Conservation (phyloP, 2,329 filamentous ascomycete species). For the Aphanocladium album region DNA sequence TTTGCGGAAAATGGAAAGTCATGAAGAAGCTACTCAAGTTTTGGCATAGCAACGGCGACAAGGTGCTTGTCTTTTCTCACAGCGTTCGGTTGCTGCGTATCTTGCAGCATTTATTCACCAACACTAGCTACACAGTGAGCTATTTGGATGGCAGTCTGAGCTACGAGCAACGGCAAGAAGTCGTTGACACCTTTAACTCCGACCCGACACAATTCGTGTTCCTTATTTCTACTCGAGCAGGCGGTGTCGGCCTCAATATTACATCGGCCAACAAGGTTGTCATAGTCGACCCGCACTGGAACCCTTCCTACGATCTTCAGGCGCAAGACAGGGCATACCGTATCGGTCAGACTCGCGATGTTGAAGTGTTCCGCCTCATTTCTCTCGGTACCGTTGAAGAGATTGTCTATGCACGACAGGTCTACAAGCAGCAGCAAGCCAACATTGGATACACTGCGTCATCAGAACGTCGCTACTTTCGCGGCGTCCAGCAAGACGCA, state of each 20-base stretch:
- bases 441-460: slow-evolving; percentile 96
- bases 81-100: slow-evolving; percentile 82
- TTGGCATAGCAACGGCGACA: slow-evolving; percentile 87
- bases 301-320: slow-evolving; percentile 88
- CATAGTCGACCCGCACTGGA: slow-evolving; percentile 96
- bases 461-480: slow-evolving; percentile 89
- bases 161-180: slow-evolving; percentile 75
- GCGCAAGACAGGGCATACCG: slow-evolving; percentile 95
- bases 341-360: slow-evolving; percentile 87
- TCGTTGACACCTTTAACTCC: slow-evolving; percentile 87
- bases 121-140: slow-evolving; percentile 84
- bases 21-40: slow-evolving; percentile 79
- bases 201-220: slow-evolving; percentile 89
- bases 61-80: slow-evolving; percentile 93
- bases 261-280: slow-evolving; percentile 98
- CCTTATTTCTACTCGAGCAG: slow-evolving; percentile 88
- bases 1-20: slow-evolving; percentile 96
- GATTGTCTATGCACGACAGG: slow-evolving; percentile 92
- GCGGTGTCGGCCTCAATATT: slow-evolving; percentile 92
- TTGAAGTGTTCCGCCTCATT: slow-evolving; percentile 90
- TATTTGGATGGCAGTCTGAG: slow-evolving; percentile 83
- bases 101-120: slow-evolving; percentile 77
- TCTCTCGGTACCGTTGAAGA: slow-evolving; percentile 93
- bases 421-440: slow-evolving; percentile 98
- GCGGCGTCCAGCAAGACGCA: slow-evolving; percentile 80